Evolutionary conservation across 345 rosid genomes (phyloP), one percentile per base, ranked within the genome.

Genomic region (Lumnitzera littorea): DNA sequence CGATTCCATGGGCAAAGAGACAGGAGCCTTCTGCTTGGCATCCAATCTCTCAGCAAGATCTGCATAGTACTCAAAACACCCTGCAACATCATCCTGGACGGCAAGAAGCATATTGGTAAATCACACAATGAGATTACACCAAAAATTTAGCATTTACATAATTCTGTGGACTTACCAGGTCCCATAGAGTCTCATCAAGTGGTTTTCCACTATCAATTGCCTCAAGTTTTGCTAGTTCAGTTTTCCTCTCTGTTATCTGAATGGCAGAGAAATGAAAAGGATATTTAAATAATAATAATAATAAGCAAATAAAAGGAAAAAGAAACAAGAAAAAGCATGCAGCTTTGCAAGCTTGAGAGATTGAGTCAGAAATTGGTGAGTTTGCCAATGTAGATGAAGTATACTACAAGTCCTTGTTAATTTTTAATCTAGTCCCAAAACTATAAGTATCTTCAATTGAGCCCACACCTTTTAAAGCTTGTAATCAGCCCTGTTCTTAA

Each of bases 31-130:
- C 74, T 84, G 92, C 78, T 88, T 88, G 48, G 91, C 85, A 77
- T 95, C 99, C 66, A 91, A 73, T 46, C 86, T 94, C 78, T 88
- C 96, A 62, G 99, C 99, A 61, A 95, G 88, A 67, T 85, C 96
- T 50, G 99, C 99, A 58, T 84, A 91, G 67, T 86, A 95, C 69
- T 91, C 96, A 52, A 95, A 95, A 74, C 99, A 95, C 41, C 82
- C 96, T 55, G 97, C 92, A 62, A 91, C 96, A 82, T 95, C 98
- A 73, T 95, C 99, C 97, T 95, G 79, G 12, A 70, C 60, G 83
- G 57, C n/a, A 63, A 41, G 71, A 58, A 61, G 50, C 62, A 62
- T 20, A 27, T 72, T 48, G 43, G 64, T 67, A 59, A 41, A 66
- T 50, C 47, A 46, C 13, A 20, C 57, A 58, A n/a, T 61, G 63